A percentile compares a stretch with the other conserved stretches of the same genome.
phyloP scores from a whole-genome alignment of 2,329 filamentous ascomycete species.

The Ceratocystis ficicola region DNA sequence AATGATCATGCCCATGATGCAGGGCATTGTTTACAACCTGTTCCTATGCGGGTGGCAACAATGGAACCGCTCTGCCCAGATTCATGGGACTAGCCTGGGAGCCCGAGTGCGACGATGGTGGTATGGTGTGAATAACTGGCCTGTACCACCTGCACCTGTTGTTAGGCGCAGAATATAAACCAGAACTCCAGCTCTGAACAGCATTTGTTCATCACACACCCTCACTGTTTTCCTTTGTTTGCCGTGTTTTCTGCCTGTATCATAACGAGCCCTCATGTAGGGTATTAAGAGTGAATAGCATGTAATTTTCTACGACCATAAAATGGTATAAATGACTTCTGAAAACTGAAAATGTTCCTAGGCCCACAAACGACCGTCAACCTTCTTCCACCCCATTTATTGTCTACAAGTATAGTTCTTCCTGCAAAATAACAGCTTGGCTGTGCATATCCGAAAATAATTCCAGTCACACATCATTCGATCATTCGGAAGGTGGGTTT shows the following conservation, averaged over 20 bases:
- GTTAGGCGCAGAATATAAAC: conserved; percentile 19
- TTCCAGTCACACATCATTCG: background rate
- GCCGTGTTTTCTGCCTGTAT: conserved; percentile 7
- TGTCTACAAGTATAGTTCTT: background rate
- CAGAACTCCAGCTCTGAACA: background rate
- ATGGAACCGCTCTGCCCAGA: conserved; percentile 69
- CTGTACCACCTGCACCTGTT: conserved; percentile 38
- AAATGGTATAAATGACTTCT: background rate
- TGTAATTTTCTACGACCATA: background rate
- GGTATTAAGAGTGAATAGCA: conserved; percentile 1
- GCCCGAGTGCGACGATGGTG: conserved; percentile 79
- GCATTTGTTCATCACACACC: background rate
- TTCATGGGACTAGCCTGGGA: conserved; percentile 65
- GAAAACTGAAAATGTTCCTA: background rate
- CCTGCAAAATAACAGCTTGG: background rate
- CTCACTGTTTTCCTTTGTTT: background rate
- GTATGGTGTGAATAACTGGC: conserved; percentile 91
- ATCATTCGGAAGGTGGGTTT: background rate
- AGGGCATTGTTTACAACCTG: conserved; percentile 82
- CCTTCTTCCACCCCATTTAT: background rate
- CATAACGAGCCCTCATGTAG: background rate
- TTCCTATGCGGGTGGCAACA: conserved; percentile 75
- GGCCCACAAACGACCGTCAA: background rate
- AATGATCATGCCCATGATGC: conserved; percentile 74
- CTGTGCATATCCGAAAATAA: background rate